Evolutionary conservation across 139 green algal species (phyloP).

Genomic region (Asterochloris sp.): DNA sequence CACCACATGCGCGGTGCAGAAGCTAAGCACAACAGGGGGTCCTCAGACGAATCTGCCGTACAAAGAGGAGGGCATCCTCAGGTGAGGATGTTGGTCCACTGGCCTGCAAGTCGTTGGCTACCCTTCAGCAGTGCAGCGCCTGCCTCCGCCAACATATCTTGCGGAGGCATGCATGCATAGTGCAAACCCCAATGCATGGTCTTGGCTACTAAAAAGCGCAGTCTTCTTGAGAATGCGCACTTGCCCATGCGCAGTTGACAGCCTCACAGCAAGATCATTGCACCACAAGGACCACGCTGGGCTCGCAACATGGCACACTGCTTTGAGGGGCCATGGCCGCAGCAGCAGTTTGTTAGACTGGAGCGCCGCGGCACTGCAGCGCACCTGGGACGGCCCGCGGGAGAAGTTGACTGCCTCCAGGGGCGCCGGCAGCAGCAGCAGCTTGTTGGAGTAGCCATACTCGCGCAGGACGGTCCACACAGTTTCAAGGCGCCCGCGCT

Average conservation of each 20-base stretch:
- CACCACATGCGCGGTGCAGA: no score
- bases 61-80: no score
- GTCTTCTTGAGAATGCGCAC: background rate
- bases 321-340: background rate
- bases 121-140: no score
- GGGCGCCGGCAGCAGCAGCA: constrained; percentile 54
- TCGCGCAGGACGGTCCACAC: constrained; percentile 84
- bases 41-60: no score
- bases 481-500: constrained; percentile 85
- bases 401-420: constrained; percentile 44
- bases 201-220: background rate
- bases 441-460: constrained; percentile 76
- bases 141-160: no score
- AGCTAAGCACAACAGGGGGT: no score
- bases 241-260: background rate
- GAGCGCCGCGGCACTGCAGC: background rate
- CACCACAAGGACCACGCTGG: background rate
- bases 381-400: constrained; percentile 33
- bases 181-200: background rate
- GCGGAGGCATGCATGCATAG: no score
- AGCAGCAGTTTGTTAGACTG: background rate
- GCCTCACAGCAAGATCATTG: background rate
- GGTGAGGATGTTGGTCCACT: no score
- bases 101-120: no score
- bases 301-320: no score